These are phyloP conservation scores for Perilla frutescens DNA, from an alignment of 257 asterid genomes.

Conservation along the genomic window DNA sequence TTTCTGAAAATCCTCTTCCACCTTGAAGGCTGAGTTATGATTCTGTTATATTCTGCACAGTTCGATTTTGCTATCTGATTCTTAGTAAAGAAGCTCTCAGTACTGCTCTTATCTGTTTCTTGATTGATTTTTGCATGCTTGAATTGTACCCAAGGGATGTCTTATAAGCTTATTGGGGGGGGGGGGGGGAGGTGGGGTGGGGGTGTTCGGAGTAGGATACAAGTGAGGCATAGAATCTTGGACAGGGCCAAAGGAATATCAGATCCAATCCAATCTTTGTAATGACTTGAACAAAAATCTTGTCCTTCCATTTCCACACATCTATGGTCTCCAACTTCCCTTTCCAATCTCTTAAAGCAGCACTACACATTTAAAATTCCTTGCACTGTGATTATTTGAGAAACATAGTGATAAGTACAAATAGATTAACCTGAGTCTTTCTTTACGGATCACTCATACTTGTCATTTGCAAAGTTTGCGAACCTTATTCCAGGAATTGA, in stretches of 20 bases:
- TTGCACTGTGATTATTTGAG: slow-evolving; percentile 49
- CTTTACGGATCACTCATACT: slow-evolving; percentile 47
- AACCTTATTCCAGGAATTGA: slow-evolving; percentile 78
- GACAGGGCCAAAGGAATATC: slow-evolving; percentile 56
- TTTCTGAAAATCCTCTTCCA: slow-evolving; percentile 42
- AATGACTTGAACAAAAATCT: slow-evolving; percentile 51
- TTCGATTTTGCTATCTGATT: slow-evolving; percentile 33
- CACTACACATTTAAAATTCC: slow-evolving; percentile 51
- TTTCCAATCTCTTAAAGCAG: slow-evolving; percentile 51
- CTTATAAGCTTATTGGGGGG: slow-evolving; percentile 59
- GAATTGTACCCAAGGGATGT: slow-evolving; percentile 46
- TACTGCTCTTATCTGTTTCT: slow-evolving; percentile 43
- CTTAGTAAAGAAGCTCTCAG: slow-evolving; percentile 37
- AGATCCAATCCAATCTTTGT: slow-evolving; percentile 67
- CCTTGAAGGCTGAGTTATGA: slow-evolving; percentile 44
- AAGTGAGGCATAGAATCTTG: slow-evolving; percentile 80
- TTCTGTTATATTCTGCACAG: slow-evolving; percentile 36
- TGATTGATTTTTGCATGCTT: slow-evolving; percentile 37
- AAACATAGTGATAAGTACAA: slow-evolving; percentile 65
- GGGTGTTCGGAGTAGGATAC: slow-evolving; percentile 44
- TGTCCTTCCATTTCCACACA: slow-evolving; percentile 57
- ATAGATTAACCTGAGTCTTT: slow-evolving; percentile 62
- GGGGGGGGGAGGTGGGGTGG: slow-evolving; percentile 11
- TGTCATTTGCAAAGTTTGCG: slow-evolving; percentile 58
- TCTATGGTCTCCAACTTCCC: slow-evolving; percentile 52